A percentile compares a stretch with the other conserved stretches of the same genome.
These are phyloP conservation scores for Salix koriyanagi DNA, from an alignment of 345 rosid genomes.

Conservation along the genomic window DNA sequence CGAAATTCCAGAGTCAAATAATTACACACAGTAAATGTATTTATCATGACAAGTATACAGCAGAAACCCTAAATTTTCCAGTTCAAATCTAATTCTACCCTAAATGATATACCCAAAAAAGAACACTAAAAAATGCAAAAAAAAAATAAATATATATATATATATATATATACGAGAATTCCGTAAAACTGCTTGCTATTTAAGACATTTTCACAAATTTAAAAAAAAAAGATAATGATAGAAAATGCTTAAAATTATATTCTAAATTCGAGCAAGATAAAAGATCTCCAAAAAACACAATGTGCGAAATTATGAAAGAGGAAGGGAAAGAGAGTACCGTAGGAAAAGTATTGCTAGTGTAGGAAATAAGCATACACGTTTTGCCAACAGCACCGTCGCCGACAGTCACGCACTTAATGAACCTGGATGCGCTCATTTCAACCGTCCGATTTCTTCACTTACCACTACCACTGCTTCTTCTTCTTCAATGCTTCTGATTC, in stretches of 20 bases:
- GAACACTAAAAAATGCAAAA: neutral
- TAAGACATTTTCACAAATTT: neutral
- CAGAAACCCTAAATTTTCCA: neutral
- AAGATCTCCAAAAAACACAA: neutral
- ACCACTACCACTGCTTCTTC: neutral
- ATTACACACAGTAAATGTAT: neutral
- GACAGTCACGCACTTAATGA: constrained; percentile 83
- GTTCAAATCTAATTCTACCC: neutral
- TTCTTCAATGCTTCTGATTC: neutral
- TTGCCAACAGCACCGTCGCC: constrained; percentile 91
- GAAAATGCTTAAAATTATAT: neutral
- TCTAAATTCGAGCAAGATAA: neutral
- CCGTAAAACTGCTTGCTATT: neutral
- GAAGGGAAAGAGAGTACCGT: constrained; percentile 36
- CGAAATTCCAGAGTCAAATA: neutral
- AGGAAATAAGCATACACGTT: constrained; percentile 80
- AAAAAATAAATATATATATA: neutral
- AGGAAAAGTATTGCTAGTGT: constrained; percentile 93
- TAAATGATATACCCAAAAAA: neutral
- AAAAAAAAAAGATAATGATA: neutral
- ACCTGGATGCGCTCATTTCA: constrained; percentile 78
- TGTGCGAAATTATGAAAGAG: neutral
- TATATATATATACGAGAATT: neutral
- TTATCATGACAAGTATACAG: neutral
- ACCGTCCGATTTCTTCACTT: constrained; percentile 9